Conservation (phyloP, 768 basidiomycete species). For the Ephemerocybe angulata region DNA sequence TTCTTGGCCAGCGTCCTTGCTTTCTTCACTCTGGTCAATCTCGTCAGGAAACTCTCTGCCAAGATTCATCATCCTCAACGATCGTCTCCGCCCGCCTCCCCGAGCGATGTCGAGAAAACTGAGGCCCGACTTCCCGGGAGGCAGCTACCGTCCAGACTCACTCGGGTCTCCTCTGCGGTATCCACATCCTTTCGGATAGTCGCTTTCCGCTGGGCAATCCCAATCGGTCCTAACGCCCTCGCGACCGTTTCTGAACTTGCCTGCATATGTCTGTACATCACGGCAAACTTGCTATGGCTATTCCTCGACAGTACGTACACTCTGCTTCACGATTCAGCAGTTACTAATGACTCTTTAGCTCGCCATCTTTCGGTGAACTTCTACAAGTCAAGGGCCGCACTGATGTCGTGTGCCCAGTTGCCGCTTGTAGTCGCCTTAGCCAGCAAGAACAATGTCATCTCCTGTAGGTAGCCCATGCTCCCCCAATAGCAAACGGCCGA, state of each 20-base stretch:
- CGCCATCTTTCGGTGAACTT: conserved; percentile 29
- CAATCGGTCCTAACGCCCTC: conserved; percentile 36
- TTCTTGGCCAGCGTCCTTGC: conserved; percentile 35
- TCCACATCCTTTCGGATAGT: conserved; percentile 44
- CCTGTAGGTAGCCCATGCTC: conserved; percentile 32
- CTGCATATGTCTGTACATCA: conserved; percentile 45
- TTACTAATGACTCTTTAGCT: conserved; percentile 21
- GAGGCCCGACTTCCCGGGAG: not conserved
- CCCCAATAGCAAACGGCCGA: not conserved
- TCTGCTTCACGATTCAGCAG: not conserved
- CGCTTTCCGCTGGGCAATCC: conserved; percentile 46
- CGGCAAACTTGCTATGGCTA: conserved; percentile 40
- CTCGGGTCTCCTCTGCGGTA: conserved; percentile 34
- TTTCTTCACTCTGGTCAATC: conserved; percentile 33
- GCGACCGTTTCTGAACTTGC: conserved; percentile 41
- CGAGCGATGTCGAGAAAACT: conserved; percentile 18
- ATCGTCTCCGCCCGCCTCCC: not conserved
- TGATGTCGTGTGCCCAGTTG: conserved; percentile 44
- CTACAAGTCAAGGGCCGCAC: conserved; percentile 37
- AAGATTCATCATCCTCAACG: conserved; percentile 2
- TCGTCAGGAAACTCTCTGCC: conserved; percentile 17
- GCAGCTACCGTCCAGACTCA: conserved; percentile 4
- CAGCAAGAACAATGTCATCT: conserved; percentile 57
- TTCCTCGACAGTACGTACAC: conserved; percentile 41
- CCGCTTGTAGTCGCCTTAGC: conserved; percentile 52